A percentile compares a stretch with the other conserved stretches of the same genome.
These are phyloP conservation scores for Leccinum subgranulosum DNA, from an alignment of 768 basidiomycete genomes.

Conservation along the genomic window DNA sequence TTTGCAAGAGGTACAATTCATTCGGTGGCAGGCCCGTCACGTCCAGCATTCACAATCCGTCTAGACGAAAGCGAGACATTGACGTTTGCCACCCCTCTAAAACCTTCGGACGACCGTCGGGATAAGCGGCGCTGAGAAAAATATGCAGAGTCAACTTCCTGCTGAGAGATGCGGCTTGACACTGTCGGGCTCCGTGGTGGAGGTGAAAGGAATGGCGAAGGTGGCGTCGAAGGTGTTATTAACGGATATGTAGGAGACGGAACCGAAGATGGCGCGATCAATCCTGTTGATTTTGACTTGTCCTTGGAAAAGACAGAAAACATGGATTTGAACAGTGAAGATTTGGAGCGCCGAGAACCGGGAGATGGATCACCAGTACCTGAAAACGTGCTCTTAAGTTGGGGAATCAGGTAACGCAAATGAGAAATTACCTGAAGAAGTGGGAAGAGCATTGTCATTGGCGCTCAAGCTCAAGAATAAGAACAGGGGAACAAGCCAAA, in stretches of 20 bases:
- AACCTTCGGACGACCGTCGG: constrained; percentile 25
- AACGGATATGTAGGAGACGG: constrained; percentile 14
- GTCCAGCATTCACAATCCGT: constrained; percentile 10
- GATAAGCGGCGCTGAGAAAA: constrained; percentile 40
- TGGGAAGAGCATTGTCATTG: constrained; percentile 93
- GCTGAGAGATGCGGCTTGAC: constrained; percentile 23
- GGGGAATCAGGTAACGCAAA: not conserved
- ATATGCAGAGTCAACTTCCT: constrained; percentile 30
- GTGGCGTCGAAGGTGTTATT: constrained; percentile 32
- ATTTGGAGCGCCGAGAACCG: constrained; percentile 39
- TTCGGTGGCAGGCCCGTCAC: constrained; percentile 9
- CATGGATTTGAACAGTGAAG: constrained; percentile 68
- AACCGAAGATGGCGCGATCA: constrained; percentile 54
- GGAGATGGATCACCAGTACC: constrained; percentile 25
- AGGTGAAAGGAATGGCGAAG: constrained; percentile 22
- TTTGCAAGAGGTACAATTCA: not conserved
- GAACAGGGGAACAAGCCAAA: constrained; percentile 91
- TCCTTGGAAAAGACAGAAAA: constrained; percentile 43
- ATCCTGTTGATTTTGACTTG: constrained; percentile 56
- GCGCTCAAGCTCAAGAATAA: constrained; percentile 94
- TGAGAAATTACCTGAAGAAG: constrained; percentile 45
- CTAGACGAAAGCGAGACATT: constrained; percentile 21
- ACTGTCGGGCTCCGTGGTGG: constrained; percentile 25
- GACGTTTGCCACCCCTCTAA: constrained; percentile 12
- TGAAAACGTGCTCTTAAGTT: not conserved